Evolutionary conservation across 768 basidiomycete genomes (phyloP).

Genomic region (Boletus rex-veris): DNA sequence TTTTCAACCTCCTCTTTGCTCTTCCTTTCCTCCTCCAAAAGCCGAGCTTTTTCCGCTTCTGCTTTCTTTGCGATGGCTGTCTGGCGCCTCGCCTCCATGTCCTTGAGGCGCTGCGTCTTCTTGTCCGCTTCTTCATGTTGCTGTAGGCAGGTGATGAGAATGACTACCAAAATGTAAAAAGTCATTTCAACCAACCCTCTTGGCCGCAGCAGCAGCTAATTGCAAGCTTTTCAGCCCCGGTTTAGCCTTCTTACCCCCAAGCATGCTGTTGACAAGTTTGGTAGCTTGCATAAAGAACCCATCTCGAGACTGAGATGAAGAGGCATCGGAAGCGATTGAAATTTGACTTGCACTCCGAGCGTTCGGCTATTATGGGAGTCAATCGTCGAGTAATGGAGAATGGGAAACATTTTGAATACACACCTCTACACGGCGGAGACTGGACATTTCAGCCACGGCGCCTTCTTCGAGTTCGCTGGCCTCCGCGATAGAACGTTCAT

Average conservation of each 20-base stretch:
- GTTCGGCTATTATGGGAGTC: slow-evolving; percentile 12
- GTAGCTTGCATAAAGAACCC: slow-evolving; percentile 72
- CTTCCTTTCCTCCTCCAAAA: slow-evolving; percentile 66
- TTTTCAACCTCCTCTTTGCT: slow-evolving; percentile 70
- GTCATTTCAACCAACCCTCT: slow-evolving; percentile 62
- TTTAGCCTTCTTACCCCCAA: slow-evolving; percentile 71
- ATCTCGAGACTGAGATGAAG: slow-evolving; percentile 40
- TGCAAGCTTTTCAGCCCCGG: slow-evolving; percentile 80
- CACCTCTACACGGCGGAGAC: slow-evolving; percentile 43
- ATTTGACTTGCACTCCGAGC: slow-evolving; percentile 51
- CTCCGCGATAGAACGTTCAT: slow-evolving; percentile 32
- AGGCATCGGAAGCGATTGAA: slow-evolving; percentile 46
- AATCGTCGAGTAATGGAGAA: slow-evolving; percentile 3
- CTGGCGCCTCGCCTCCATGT: slow-evolving; percentile 82
- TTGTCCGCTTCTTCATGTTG: slow-evolving; percentile 88
- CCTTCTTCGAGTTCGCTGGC: slow-evolving; percentile 39
- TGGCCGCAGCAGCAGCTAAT: slow-evolving; percentile 77
- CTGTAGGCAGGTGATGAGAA: slow-evolving; percentile 38
- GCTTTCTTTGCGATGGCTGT: slow-evolving; percentile 67
- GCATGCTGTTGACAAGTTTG: slow-evolving; percentile 61
- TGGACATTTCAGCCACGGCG: slow-evolving; percentile 36
- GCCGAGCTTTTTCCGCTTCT: slow-evolving; percentile 67
- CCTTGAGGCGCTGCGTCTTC: slow-evolving; percentile 67
- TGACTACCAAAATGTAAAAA: neutral
- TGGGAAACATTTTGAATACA: slow-evolving; percentile 11